Percentiles rank a stretch among this genome's conserved stretches.
Conservation (phyloP, 176 grass and related monocot genomes). For the Aegilops longissima region DNA sequence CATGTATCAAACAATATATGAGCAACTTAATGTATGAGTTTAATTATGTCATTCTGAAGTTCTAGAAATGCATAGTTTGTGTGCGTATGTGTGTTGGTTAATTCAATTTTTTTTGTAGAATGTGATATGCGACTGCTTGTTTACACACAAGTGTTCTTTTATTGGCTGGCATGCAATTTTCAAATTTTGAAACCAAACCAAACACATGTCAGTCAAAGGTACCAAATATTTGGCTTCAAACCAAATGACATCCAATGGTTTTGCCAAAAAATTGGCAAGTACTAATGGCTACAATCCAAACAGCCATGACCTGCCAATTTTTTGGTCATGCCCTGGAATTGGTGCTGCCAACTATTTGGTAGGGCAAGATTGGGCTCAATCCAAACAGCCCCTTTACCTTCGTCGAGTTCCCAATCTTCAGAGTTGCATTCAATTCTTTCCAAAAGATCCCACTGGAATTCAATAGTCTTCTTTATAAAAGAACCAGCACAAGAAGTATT, state of each 20-base stretch:
- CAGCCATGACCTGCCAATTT: background rate
- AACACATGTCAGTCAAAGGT: background rate
- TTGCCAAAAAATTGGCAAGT: background rate
- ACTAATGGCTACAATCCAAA: background rate
- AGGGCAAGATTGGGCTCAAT: too few relatives aligned
- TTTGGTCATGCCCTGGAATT: background rate
- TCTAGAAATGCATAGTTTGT: too few relatives aligned
- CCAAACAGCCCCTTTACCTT: too few relatives aligned
- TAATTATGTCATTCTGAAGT: background rate
- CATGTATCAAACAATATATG: too few relatives aligned
- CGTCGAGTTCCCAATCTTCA: too few relatives aligned
- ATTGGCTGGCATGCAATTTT: background rate
- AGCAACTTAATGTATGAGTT: background rate
- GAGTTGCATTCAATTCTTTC: too few relatives aligned
- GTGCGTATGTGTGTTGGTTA: background rate
- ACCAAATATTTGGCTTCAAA: background rate
- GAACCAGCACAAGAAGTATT: too few relatives aligned
- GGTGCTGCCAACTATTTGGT: too few relatives aligned
- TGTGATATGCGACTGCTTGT: background rate
- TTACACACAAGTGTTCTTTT: background rate
- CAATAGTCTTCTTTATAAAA: too few relatives aligned
- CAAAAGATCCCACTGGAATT: too few relatives aligned
- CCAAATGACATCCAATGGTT: background rate
- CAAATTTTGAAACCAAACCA: background rate
- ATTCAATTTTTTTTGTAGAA: background rate